A percentile compares a stretch with the other conserved stretches of the same genome.
These are phyloP conservation scores for Teunomyces barrocoloradensis DNA, from an alignment of 805 yeast genomes.

Conservation along the genomic window DNA sequence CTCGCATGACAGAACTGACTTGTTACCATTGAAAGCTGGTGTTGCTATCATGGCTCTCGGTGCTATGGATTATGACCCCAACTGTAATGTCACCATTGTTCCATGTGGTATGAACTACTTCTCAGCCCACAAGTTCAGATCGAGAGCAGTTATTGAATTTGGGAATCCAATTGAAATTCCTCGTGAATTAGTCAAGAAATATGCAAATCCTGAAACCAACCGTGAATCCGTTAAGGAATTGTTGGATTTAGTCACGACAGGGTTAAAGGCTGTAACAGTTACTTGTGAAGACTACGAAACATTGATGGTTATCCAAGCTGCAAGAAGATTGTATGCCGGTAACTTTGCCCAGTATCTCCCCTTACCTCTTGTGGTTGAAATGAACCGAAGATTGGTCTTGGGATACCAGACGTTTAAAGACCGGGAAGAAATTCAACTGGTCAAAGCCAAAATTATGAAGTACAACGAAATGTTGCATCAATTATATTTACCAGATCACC, in stretches of 20 bases:
- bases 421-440: slow-evolving; percentile 60
- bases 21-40: slow-evolving; percentile 93
- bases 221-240: slow-evolving; percentile 73
- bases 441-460: slow-evolving; percentile 60
- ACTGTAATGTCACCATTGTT: slow-evolving; percentile 77
- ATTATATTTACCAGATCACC: slow-evolving; percentile 54
- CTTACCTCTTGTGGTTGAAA: slow-evolving; percentile 79
- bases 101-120: slow-evolving; percentile 98
- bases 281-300: slow-evolving; percentile 88
- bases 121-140: slow-evolving; percentile 92
- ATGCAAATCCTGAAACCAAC: slow-evolving; percentile 61
- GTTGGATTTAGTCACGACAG: slow-evolving; percentile 66
- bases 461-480: slow-evolving; percentile 63
- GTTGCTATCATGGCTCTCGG: slow-evolving; percentile 98
- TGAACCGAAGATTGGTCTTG: slow-evolving; percentile 80
- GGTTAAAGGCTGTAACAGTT: slow-evolving; percentile 81
- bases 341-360: slow-evolving; percentile 72
- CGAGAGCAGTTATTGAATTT: slow-evolving; percentile 92
- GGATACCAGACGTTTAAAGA: slow-evolving; percentile 77
- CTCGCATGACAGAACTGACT: slow-evolving; percentile 89
- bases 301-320: slow-evolving; percentile 84
- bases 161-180: slow-evolving; percentile 79
- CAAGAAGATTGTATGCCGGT: slow-evolving; percentile 81
- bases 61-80: slow-evolving; percentile 76
- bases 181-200: slow-evolving; percentile 56